phyloP scores from a whole-genome alignment of 192 early-diverging fungal species.

The Spizellomyces punctatus region DNA sequence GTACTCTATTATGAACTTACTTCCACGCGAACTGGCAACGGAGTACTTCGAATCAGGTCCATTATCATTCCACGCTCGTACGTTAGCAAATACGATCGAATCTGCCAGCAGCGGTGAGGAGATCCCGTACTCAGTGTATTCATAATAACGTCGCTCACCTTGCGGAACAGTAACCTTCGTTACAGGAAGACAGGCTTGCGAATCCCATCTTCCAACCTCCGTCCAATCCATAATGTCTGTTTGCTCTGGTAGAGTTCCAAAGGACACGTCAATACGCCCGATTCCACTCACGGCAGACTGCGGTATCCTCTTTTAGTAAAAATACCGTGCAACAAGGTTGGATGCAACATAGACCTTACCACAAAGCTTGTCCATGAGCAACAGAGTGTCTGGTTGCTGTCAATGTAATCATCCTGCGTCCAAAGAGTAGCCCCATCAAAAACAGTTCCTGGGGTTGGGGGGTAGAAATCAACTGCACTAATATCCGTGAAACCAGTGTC shows the following conservation, averaged over 20 bases:
- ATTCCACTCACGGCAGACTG: background rate
- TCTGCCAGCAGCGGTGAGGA: background rate
- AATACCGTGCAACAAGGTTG: too few relatives aligned
- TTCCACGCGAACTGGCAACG: background rate
- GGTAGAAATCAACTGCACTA: background rate
- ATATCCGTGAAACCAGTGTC: too few relatives aligned
- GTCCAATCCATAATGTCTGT: background rate
- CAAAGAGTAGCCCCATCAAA: background rate
- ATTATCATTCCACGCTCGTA: slow-evolving; percentile 7
- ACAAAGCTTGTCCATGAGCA: background rate
- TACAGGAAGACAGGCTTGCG: background rate
- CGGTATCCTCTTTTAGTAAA: background rate
- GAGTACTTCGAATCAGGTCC: background rate
- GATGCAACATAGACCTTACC: too few relatives aligned
- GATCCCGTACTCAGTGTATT: background rate
- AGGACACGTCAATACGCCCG: background rate
- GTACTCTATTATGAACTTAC: too few relatives aligned
- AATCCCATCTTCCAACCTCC: background rate
- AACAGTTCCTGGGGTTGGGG: background rate
- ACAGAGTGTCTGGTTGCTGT: background rate
- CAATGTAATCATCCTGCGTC: background rate
- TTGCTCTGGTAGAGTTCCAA: background rate
- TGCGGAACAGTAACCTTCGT: background rate
- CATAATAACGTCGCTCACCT: too few relatives aligned
- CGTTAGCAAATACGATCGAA: slow-evolving; percentile 8